Conservation (phyloP, 192 early-diverging fungal species). For the Entomortierella beljakovae region DNA sequence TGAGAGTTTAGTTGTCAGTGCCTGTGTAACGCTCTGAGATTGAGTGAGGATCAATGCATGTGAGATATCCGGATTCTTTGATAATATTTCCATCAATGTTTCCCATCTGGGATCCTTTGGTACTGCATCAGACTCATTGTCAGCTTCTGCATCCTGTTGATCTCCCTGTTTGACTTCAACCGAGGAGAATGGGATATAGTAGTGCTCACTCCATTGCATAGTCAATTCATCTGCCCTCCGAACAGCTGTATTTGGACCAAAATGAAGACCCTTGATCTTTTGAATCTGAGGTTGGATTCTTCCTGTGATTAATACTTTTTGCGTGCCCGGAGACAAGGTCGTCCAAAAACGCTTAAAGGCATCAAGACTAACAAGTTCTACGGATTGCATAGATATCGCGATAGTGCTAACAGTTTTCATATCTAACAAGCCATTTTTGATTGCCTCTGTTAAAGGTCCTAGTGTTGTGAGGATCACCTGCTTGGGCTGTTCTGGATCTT, state of each 20-base stretch:
- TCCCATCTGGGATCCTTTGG: conserved; percentile 29
- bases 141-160: neutral
- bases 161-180: neutral
- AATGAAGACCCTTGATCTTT: conserved; percentile 16
- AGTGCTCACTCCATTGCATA: conserved; percentile 55
- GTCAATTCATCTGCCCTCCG: conserved; percentile 44
- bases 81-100: conserved; percentile 26
- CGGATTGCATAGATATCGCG: conserved; percentile 42
- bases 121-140: neutral
- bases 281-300: conserved; percentile 26
- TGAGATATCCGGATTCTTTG: conserved; percentile 41
- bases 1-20: conserved; percentile 17
- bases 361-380: conserved; percentile 33
- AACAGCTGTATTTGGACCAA: conserved; percentile 27
- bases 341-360: conserved; percentile 44
- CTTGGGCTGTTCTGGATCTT: conserved; percentile 31
- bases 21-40: conserved; percentile 41
- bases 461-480: conserved; percentile 46
- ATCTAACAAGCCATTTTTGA: conserved; percentile 24
- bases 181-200: conserved; percentile 11
- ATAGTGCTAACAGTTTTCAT: conserved; percentile 32
- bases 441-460: conserved; percentile 33
- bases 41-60: conserved; percentile 46
- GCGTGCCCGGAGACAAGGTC: conserved; percentile 18
- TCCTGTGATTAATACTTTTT: conserved; percentile 42